phyloP scores from a whole-genome alignment of 257 asterid species.

The Gentiana macrophylla region DNA sequence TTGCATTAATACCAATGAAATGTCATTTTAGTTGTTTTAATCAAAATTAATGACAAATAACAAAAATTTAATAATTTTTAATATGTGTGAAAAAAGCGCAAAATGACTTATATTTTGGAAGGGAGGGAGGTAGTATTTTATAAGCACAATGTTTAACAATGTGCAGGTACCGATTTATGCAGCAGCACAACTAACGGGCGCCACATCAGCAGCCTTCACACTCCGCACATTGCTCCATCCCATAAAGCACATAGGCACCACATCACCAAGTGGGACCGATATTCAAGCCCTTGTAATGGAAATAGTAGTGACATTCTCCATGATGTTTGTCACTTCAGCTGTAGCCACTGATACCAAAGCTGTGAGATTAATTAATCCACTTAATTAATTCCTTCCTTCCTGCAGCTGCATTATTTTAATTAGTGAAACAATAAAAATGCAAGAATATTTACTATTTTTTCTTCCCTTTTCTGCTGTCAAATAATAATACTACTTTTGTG shows the following conservation, averaged over 20 bases:
- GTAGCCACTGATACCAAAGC: constrained; percentile 96
- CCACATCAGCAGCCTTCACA: constrained; percentile 48
- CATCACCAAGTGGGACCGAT: constrained; percentile 52
- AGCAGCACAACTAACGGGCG: constrained; percentile 62
- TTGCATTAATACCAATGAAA: too few relatives aligned
- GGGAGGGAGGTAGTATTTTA: too few relatives aligned
- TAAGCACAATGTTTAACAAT: too few relatives aligned
- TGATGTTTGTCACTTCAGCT: constrained; percentile 83
- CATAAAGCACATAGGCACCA: constrained; percentile 58
- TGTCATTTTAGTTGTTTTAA: too few relatives aligned
- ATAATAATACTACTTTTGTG: not conserved
- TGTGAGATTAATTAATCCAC: constrained; percentile 26
- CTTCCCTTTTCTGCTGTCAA: too few relatives aligned
- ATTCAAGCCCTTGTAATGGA: constrained; percentile 72
- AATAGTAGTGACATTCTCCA: constrained; percentile 62
- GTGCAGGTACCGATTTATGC: constrained; percentile 58
- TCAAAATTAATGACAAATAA: too few relatives aligned
- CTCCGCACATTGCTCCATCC: constrained; percentile 57
- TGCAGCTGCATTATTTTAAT: too few relatives aligned
- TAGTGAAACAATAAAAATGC: too few relatives aligned
- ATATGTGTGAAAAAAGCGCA: too few relatives aligned
- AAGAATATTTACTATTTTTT: not conserved
- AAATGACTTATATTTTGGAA: too few relatives aligned
- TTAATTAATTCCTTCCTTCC: not conserved
- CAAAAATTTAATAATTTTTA: too few relatives aligned